Percentiles rank a stretch among this genome's conserved stretches.
phyloP scores from a whole-genome alignment of 768 basidiomycete genomes.

The Kwoniella newhampshirensis region DNA sequence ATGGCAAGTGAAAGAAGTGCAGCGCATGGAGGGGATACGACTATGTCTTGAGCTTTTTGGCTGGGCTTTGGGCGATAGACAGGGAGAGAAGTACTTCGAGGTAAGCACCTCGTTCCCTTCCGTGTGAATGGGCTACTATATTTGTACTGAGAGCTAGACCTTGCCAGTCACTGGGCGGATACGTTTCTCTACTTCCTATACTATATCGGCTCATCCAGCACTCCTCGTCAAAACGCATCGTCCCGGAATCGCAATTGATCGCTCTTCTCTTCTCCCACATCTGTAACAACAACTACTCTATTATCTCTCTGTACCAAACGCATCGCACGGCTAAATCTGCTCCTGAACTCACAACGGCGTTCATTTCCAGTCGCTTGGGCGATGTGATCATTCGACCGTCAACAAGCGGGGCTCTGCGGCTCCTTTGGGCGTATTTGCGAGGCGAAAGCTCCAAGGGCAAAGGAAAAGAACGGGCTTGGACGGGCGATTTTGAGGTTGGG shows the following conservation, averaged over 20 bases:
- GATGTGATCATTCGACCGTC: conserved; percentile 2
- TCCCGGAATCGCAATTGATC: conserved; percentile 29
- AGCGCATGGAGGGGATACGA: conserved; percentile 41
- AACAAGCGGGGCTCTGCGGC: conserved; percentile 15
- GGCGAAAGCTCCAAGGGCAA: conserved; percentile 19
- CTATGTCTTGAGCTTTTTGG: conserved; percentile 34
- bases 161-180: conserved; percentile 19
- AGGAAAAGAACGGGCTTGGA: conserved; percentile 30
- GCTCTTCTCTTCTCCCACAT: conserved; percentile 43
- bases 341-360: not conserved
- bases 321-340: not conserved
- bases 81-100: conserved; percentile 27
- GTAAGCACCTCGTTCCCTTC: conserved; percentile 19
- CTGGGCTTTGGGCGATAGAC: conserved; percentile 34
- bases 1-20: conserved; percentile 40
- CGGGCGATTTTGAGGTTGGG: conserved; percentile 13
- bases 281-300: conserved; percentile 43
- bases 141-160: not conserved
- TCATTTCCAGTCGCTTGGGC: conserved; percentile 1
- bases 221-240: conserved; percentile 8
- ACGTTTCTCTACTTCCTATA: conserved; percentile 7
- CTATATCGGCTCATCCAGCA: conserved; percentile 5
- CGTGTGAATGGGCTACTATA: too few species aligned
- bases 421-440: conserved; percentile 34
- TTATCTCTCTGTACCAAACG: conserved; percentile 31